Conservation (phyloP, 345 rosid genomes). For the Turritis glabra region DNA sequence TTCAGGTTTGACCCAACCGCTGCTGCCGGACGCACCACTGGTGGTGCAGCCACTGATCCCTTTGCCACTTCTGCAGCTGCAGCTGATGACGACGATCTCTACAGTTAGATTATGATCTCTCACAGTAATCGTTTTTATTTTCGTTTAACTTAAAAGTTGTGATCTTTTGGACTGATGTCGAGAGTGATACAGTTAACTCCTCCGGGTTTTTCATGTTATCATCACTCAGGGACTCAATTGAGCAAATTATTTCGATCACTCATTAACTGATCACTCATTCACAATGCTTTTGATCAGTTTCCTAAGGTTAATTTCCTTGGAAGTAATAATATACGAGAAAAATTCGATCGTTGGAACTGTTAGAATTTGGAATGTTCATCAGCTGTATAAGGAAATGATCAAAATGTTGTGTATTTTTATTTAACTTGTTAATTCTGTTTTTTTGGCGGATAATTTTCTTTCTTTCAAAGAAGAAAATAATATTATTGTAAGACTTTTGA, state of each 20-base stretch:
- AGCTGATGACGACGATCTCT: conserved; percentile 84
- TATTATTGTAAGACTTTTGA: conserved; percentile 29
- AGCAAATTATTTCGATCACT: neutral
- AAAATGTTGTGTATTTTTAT: conserved; percentile 1
- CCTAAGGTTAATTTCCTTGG: neutral
- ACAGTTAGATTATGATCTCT: conserved; percentile 55
- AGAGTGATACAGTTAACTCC: conserved; percentile 1
- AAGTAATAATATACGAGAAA: neutral
- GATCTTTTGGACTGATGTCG: conserved; percentile 2
- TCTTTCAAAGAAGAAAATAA: conserved; percentile 32
- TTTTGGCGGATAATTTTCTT: neutral
- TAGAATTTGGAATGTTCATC: neutral
- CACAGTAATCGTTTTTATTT: neutral
- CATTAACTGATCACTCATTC: too few species aligned
- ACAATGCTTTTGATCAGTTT: conserved; percentile 5
- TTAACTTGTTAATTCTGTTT: neutral
- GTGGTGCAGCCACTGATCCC: conserved; percentile 65
- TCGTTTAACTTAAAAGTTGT: neutral
- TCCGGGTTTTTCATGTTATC: neutral
- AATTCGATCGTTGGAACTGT: neutral
- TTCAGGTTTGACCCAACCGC: conserved; percentile 69
- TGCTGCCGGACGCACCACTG: conserved; percentile 40
- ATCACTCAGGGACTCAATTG: neutral
- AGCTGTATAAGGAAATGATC: neutral
- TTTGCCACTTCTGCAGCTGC: conserved; percentile 69